Evolutionary conservation across 129 eudicot species (phyloP).

Genomic region (Dittrichia graveolens): DNA sequence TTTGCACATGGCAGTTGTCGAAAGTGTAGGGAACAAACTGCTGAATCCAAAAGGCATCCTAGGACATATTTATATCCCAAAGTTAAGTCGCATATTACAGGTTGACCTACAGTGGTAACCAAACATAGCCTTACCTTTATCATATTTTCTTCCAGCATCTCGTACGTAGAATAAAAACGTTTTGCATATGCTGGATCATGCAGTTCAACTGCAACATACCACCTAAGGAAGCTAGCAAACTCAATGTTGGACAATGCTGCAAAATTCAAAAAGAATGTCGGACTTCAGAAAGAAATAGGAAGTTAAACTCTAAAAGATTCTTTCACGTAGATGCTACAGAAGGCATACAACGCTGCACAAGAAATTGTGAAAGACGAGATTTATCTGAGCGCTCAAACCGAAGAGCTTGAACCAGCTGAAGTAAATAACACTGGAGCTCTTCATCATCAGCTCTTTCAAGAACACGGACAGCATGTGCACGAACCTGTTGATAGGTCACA

Average conservation of each 20-base stretch:
- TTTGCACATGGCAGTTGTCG: neutral
- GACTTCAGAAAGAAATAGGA: slow-evolving; percentile 5
- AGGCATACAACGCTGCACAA: slow-evolving; percentile 89
- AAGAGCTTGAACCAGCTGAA: slow-evolving; percentile 97
- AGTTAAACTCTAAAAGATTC: slow-evolving; percentile 1
- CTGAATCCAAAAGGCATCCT: no score
- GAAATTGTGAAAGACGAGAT: slow-evolving; percentile 94
- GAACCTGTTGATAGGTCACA: slow-evolving; percentile 59
- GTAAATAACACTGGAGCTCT: slow-evolving; percentile 96
- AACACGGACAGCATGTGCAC: slow-evolving; percentile 98
- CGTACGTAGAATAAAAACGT: slow-evolving; percentile 90
- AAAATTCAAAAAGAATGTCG: slow-evolving; percentile 20
- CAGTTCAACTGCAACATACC: slow-evolving; percentile 99
- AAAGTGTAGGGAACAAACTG: neutral
- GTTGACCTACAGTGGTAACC: neutral
- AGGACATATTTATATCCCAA: neutral
- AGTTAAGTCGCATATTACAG: neutral
- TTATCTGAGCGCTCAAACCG: slow-evolving; percentile 97
- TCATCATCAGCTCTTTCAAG: slow-evolving; percentile 99
- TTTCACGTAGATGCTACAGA: slow-evolving; percentile 11
- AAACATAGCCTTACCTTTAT: slow-evolving; percentile 61
- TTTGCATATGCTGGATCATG: slow-evolving; percentile 97
- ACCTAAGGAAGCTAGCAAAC: slow-evolving; percentile 97
- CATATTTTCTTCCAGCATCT: slow-evolving; percentile 85
- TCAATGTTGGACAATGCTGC: slow-evolving; percentile 91